Evolutionary conservation across 495 filamentous ascomycete genomes (phyloP).

Genomic region (Apiosordaria backusii): DNA sequence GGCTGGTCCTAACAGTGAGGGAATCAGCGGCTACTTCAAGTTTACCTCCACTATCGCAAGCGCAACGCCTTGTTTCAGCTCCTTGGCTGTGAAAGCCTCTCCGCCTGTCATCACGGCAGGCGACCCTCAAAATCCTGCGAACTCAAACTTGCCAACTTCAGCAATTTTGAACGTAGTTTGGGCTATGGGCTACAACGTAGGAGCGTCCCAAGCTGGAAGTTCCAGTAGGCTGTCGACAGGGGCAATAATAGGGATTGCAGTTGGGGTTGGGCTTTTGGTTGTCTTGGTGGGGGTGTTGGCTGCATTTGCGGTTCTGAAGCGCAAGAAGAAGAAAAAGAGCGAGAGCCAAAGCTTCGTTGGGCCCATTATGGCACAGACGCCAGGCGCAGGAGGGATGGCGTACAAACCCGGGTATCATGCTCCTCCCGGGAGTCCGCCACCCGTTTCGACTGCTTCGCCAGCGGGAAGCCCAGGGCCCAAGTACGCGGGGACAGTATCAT

Average conservation of each 20-base stretch:
- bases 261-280: slow-evolving; percentile 13
- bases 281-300: slow-evolving; percentile 1
- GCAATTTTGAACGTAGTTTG: slow-evolving; percentile 26
- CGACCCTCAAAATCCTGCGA: slow-evolving; percentile 17
- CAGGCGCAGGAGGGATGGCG: slow-evolving; percentile 3
- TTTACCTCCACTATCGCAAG: slow-evolving; percentile 23
- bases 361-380: not conserved
- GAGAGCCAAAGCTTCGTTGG: not conserved
- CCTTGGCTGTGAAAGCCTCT: slow-evolving; percentile 8
- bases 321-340: slow-evolving; percentile 12
- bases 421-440: slow-evolving; percentile 8
- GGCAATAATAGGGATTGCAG: slow-evolving; percentile 22
- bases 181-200: slow-evolving; percentile 28
- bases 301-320: slow-evolving; percentile 11
- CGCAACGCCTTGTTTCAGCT: slow-evolving; percentile 30
- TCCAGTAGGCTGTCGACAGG: slow-evolving; percentile 15
- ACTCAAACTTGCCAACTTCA: slow-evolving; percentile 22
- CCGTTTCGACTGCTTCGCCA: not conserved
- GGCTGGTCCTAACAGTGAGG: not conserved
- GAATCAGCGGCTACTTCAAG: slow-evolving; percentile 27
- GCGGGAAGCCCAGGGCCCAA: not conserved
- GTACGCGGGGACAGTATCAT: not conserved
- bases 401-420: slow-evolving; percentile 8
- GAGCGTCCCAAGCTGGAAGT: not conserved
- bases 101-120: slow-evolving; percentile 26